Evolutionary conservation across 164 flowering plant species (phyloP).

Genomic region (Piper betle): DNA sequence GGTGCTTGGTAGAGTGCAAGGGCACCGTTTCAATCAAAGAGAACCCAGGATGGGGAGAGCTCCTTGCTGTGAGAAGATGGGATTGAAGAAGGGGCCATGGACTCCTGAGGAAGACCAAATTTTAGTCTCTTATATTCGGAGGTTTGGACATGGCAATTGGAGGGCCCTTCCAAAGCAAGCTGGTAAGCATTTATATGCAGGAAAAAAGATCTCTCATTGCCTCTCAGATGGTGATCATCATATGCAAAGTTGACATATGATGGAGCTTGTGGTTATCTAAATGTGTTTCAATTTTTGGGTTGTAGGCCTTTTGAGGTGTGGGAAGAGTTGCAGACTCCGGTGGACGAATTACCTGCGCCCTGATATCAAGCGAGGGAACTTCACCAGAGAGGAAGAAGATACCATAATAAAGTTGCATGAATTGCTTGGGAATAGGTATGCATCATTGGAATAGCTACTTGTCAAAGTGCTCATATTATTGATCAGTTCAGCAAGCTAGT

Average conservation of each 20-base stretch:
- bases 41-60: conserved; percentile 8
- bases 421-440: conserved; percentile 26
- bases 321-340: conserved; percentile 32
- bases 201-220: conserved; percentile 14
- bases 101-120: conserved; percentile 10
- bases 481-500: background rate
- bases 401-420: conserved; percentile 25
- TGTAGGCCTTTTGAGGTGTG: conserved; percentile 28
- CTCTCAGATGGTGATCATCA: background rate
- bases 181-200: conserved; percentile 4
- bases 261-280: background rate
- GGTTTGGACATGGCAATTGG: conserved; percentile 14
- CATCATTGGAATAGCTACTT: background rate
- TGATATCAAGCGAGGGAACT: conserved; percentile 27
- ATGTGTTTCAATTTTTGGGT: background rate
- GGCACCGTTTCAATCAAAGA: background rate
- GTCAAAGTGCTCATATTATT: background rate
- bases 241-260: background rate
- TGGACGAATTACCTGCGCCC: conserved; percentile 35
- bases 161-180: conserved; percentile 14
- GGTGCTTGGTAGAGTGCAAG: background rate
- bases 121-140: conserved; percentile 6
- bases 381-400: conserved; percentile 23
- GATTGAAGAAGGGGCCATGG: conserved; percentile 14
- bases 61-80: conserved; percentile 15